These are phyloP conservation scores for Naganishia vaughanmartiniae DNA, from an alignment of 768 basidiomycete species.

Conservation along the genomic window DNA sequence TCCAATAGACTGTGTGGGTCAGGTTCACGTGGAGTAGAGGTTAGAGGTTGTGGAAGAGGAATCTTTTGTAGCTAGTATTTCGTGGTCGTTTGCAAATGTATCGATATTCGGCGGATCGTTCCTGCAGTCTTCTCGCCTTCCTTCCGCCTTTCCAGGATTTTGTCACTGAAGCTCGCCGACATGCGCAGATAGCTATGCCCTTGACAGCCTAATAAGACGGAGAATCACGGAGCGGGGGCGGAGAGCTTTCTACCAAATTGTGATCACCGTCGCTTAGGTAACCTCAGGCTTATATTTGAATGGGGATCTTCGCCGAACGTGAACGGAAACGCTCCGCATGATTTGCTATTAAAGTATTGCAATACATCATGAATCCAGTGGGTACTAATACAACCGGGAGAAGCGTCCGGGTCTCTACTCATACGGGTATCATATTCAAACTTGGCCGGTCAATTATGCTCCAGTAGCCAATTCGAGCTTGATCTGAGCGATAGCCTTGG, in stretches of 20 bases:
- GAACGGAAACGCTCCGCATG: no score
- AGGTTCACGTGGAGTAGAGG: background rate
- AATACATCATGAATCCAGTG: conserved; percentile 10
- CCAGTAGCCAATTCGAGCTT: conserved; percentile 65
- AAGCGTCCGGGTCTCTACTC: background rate
- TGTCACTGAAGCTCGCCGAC: no score
- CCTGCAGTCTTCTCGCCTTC: no score
- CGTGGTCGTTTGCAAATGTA: background rate
- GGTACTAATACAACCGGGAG: conserved; percentile 18
- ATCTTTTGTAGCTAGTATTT: background rate
- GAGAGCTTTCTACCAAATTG: no score
- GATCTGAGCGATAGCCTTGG: conserved; percentile 85
- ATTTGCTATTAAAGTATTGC: conserved; percentile 15
- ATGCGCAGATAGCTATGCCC: no score
- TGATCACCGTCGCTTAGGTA: no score
- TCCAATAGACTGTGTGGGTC: background rate
- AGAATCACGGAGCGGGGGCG: no score
- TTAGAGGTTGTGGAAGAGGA: background rate
- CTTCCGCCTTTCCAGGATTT: no score
- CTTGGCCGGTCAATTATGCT: conserved; percentile 10
- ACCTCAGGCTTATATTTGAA: no score
- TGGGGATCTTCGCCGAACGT: no score
- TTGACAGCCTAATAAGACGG: no score
- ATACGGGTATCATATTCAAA: background rate
- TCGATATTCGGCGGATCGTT: background rate